These are phyloP conservation scores for Fusarium domesticum DNA, from an alignment of 2,329 filamentous ascomycete genomes.

Conservation along the genomic window DNA sequence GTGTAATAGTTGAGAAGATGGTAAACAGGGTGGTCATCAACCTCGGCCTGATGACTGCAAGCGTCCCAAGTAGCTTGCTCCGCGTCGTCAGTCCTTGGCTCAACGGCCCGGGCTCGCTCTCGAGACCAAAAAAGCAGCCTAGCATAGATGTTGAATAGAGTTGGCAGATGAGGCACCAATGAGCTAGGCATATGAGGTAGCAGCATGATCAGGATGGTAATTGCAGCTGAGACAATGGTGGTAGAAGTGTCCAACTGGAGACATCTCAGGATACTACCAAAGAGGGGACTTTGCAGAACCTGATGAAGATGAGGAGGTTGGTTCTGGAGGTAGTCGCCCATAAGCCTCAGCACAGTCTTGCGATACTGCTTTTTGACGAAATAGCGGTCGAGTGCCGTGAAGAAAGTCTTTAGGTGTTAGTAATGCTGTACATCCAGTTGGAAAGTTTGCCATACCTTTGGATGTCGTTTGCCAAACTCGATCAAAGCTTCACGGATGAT, in stretches of 20 bases:
- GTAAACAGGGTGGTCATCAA: slow-evolving; percentile 59
- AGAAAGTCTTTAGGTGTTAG: slow-evolving; percentile 53
- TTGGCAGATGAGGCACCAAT: slow-evolving; percentile 64
- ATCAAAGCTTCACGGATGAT: slow-evolving; percentile 52
- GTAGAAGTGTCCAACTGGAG: slow-evolving; percentile 76
- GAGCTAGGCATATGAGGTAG: slow-evolving; percentile 76
- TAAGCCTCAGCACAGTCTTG: slow-evolving; percentile 60
- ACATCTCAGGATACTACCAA: slow-evolving; percentile 68
- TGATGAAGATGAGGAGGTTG: slow-evolving; percentile 78
- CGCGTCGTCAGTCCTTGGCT: slow-evolving; percentile 39
- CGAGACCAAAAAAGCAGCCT: slow-evolving; percentile 76
- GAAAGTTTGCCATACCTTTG: slow-evolving; percentile 42
- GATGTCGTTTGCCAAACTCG: slow-evolving; percentile 64
- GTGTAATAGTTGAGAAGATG: slow-evolving; percentile 75
- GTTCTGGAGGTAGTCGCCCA: slow-evolving; percentile 70
- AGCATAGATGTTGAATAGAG: slow-evolving; percentile 78
- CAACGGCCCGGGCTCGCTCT: slow-evolving; percentile 43
- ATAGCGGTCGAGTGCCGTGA: slow-evolving; percentile 62
- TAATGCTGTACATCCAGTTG: background rate
- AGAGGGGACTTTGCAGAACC: slow-evolving; percentile 68
- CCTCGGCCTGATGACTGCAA: slow-evolving; percentile 57
- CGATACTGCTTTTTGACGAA: slow-evolving; percentile 64
- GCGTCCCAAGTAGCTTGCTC: slow-evolving; percentile 59
- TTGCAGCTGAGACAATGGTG: slow-evolving; percentile 69
- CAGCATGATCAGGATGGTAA: slow-evolving; percentile 77